A percentile compares a stretch with the other conserved stretches of the same genome.
Evolutionary conservation across 257 asterid species (phyloP).

Genomic region (Linaria vulgaris): DNA sequence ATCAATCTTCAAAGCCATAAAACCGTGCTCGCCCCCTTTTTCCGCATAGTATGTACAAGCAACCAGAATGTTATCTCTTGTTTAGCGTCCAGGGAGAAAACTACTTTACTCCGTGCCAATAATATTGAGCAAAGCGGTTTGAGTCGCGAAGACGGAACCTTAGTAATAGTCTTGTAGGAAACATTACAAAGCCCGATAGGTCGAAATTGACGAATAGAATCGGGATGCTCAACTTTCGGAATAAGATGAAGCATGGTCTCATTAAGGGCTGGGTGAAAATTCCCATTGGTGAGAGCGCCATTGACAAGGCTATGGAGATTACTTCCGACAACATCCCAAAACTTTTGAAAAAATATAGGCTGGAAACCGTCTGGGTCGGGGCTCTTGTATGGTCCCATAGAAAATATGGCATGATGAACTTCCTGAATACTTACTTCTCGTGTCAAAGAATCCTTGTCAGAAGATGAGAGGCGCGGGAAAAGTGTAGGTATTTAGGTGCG

Average conservation of each 20-base stretch:
- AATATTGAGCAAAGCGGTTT: not conserved
- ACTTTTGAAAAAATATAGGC: not conserved
- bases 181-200: not conserved
- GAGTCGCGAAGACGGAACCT: not conserved
- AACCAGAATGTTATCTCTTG: not conserved
- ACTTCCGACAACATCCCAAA: not conserved
- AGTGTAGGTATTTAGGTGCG: not conserved
- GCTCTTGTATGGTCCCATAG: no score
- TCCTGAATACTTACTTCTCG: not conserved
- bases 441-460: not conserved
- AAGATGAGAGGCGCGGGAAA: no score
- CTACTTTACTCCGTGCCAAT: not conserved
- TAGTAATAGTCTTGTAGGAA: not conserved
- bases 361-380: not conserved
- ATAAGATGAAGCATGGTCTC: not conserved
- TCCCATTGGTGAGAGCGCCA: not conserved
- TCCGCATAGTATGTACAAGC: not conserved
- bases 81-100: not conserved
- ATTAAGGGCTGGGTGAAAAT: not conserved
- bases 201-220: no score
- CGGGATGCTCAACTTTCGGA: not conserved
- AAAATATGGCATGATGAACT: not conserved
- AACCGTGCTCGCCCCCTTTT: not conserved
- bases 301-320: not conserved
- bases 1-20: not conserved